phyloP scores from a whole-genome alignment of 2,329 filamentous ascomycete species.

The Cladosporium sp. region DNA sequence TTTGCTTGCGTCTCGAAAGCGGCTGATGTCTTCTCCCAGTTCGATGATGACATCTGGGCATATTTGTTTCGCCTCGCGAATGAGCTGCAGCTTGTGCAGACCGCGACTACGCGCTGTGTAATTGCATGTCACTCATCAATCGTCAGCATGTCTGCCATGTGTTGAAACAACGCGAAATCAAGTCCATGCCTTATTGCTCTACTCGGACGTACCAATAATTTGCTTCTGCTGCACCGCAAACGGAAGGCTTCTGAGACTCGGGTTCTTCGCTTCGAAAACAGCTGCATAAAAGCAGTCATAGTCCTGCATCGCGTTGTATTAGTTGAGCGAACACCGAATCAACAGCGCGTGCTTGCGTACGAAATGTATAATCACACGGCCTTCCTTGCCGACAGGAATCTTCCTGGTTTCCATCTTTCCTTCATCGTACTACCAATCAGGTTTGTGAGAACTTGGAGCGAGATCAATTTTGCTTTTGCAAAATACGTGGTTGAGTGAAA shows the following conservation, averaged over 20 bases:
- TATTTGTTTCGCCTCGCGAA: conserved; percentile 71
- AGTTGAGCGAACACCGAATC: neutral
- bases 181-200: neutral
- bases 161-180: conserved; percentile 32
- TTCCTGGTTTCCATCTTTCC: conserved; percentile 21
- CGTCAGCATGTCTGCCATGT: neutral
- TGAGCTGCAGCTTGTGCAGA: conserved; percentile 77
- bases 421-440: conserved; percentile 7
- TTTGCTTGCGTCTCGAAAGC: conserved; percentile 84
- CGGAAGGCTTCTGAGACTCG: conserved; percentile 66
- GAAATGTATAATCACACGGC: conserved; percentile 75
- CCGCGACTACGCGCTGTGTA: conserved; percentile 74
- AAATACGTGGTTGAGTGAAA: no score
- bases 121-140: conserved; percentile 71
- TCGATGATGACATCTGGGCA: conserved; percentile 84
- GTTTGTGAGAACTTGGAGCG: no score
- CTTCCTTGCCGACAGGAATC: conserved; percentile 48
- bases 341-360: conserved; percentile 44
- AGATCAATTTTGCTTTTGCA: no score
- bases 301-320: conserved; percentile 46
- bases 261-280: conserved; percentile 78
- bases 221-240: conserved; percentile 89
- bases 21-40: conserved; percentile 79
- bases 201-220: conserved; percentile 46
- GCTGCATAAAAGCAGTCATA: conserved; percentile 95